These are phyloP conservation scores for Termitomyces sp. DNA, from an alignment of 768 basidiomycete species.

Conservation along the genomic window DNA sequence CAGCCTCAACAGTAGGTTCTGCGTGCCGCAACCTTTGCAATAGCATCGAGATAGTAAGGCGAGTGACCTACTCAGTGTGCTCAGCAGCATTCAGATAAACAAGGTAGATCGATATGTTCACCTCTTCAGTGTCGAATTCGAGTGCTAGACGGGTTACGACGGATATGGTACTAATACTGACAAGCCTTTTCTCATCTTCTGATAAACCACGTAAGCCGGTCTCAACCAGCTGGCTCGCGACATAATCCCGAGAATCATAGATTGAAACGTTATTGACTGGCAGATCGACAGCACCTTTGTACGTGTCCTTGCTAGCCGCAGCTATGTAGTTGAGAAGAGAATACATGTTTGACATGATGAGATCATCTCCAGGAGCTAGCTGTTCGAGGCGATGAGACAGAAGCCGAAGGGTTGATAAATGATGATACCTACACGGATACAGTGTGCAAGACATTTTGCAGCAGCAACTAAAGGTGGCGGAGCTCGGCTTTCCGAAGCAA, in stretches of 20 bases:
- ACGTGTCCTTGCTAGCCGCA: slow-evolving; percentile 73
- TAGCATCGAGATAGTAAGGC: slow-evolving; percentile 88
- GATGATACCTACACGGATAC: slow-evolving; percentile 60
- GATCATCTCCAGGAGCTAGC: slow-evolving; percentile 83
- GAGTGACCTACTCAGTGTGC: slow-evolving; percentile 52
- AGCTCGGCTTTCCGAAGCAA: slow-evolving; percentile 64
- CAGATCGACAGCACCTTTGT: slow-evolving; percentile 42
- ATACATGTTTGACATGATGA: slow-evolving; percentile 94
- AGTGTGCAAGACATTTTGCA: slow-evolving; percentile 85
- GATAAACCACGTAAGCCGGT: slow-evolving; percentile 60
- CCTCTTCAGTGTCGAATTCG: slow-evolving; percentile 85
- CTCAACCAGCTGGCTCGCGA: slow-evolving; percentile 54
- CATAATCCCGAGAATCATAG: slow-evolving; percentile 38
- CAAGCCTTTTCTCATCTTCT: slow-evolving; percentile 79
- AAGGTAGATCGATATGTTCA: slow-evolving; percentile 18
- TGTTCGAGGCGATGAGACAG: slow-evolving; percentile 22
- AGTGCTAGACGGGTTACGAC: slow-evolving; percentile 85
- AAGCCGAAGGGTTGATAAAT: neutral
- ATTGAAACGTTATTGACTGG: slow-evolving; percentile 37
- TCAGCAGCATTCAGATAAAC: neutral
- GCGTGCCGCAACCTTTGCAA: slow-evolving; percentile 81
- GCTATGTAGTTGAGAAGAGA: slow-evolving; percentile 92
- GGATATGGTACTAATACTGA: slow-evolving; percentile 88
- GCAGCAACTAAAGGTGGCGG: slow-evolving; percentile 80
- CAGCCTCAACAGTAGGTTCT: slow-evolving; percentile 85